Conservation (phyloP, 306 rosid genomes). For the Begonia loranthoides region DNA sequence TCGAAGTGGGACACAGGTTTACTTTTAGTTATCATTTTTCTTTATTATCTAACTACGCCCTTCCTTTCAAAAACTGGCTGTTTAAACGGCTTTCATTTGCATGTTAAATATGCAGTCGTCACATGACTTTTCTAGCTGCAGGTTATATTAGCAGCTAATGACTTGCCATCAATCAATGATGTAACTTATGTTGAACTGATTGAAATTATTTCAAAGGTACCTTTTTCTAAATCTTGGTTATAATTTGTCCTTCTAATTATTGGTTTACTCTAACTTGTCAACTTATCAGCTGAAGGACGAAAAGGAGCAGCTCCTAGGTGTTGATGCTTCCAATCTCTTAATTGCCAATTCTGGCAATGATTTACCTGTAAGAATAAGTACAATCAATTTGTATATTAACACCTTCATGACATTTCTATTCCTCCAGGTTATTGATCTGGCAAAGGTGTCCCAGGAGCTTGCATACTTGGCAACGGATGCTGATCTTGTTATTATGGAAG, state of each 20-base stretch:
- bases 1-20: constrained; percentile 78
- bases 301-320: constrained; percentile 47
- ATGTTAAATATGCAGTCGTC: too few species aligned
- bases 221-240: too few species aligned
- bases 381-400: too few species aligned
- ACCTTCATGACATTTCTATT: background rate
- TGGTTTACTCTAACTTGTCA: constrained; percentile 17
- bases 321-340: constrained; percentile 61
- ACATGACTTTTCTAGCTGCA: constrained; percentile 15
- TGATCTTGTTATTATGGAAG: constrained; percentile 83
- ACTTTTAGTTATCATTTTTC: constrained; percentile 10
- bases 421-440: constrained; percentile 76
- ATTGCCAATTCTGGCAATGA: constrained; percentile 89
- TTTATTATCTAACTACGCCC: background rate
- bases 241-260: background rate
- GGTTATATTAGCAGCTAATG: constrained; percentile 97
- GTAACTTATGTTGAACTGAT: constrained; percentile 67
- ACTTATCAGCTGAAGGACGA: constrained; percentile 73
- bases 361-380: constrained; percentile 64
- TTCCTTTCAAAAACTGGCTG: too few species aligned
- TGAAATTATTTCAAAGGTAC: constrained; percentile 70
- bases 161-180: constrained; percentile 93
- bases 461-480: constrained; percentile 82
- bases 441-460: constrained; percentile 68
- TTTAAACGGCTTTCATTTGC: too few species aligned